Evolutionary conservation across 495 filamentous ascomycete genomes (phyloP), one percentile per base, ranked within the genome.

Genomic region (Hyaloscypha hepaticicola): DNA sequence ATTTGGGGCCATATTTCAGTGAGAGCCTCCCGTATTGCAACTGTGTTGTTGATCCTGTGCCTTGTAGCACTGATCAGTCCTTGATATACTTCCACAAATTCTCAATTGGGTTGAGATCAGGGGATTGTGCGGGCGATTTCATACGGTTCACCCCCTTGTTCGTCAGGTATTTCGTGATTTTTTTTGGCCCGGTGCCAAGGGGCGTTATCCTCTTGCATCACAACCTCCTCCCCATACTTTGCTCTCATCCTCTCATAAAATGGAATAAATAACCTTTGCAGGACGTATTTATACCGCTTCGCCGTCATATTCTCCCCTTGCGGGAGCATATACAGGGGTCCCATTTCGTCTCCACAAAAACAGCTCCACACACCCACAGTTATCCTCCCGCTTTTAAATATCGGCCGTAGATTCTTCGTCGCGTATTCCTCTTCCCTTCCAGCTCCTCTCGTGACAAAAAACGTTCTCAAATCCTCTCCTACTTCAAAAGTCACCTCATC

Each of bases 171-270:
- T 52, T 34, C 3, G 24, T 3, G 4, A 41, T n/a, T 7, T 11
- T 26, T 64, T 19, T 58, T 57, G 22, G 61, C 53, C 24, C 4
- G 38, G 28, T 64, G 53, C 31, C 14, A 53, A 3, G 29, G 29
- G 4, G 52, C 61, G 34, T 49, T 49, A 31, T 64, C 61, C 41
- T 60, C 22, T 58, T 57, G 11, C 12, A 64, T 57, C 11, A 64
- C 41, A 6, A 60, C 58, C 14, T 50, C 14, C 25, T 27, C 14
- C 3, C 58, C 25, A 34, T 60, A 60, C 19, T 60, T 60, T 50
- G 9, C 21, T 50, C 58, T 48, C 25, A 60, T 60, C 26, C 41
- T 26, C 12, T 34, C 49, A 60, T 60, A 60, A 22, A 60, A 60
- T 12, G 24, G 58, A 28, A 60, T 60, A 60, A 60, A 50, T 21